Conservation (phyloP, 2,329 filamentous ascomycete species). For the Fusarium sp. region DNA sequence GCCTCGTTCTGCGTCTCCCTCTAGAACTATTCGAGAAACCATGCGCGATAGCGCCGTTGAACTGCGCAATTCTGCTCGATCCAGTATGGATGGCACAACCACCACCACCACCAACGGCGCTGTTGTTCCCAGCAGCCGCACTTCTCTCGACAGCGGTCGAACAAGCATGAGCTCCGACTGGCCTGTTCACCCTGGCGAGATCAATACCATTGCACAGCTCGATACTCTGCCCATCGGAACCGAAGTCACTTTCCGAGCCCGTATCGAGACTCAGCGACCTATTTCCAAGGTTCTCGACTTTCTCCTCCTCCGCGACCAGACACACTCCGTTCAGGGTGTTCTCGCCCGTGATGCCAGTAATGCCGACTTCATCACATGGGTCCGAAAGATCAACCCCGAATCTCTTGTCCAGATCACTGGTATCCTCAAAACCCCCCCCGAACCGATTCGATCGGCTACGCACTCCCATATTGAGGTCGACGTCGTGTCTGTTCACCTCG, state of each 20-base stretch:
- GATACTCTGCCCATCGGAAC: slow-evolving; percentile 50
- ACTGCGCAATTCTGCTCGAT: slow-evolving; percentile 43
- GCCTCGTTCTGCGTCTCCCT: slow-evolving; percentile 14
- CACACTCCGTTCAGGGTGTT: slow-evolving; percentile 85
- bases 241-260: slow-evolving; percentile 54
- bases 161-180: slow-evolving; percentile 51
- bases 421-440: slow-evolving; percentile 75
- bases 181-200: slow-evolving; percentile 52
- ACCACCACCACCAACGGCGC: slow-evolving; percentile 15
- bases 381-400: slow-evolving; percentile 82
- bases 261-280: slow-evolving; percentile 72
- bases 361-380: slow-evolving; percentile 86
- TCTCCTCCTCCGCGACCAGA: slow-evolving; percentile 85
- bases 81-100: slow-evolving; percentile 42
- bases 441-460: slow-evolving; percentile 78
- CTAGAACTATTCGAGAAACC: slow-evolving; percentile 16
- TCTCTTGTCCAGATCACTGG: slow-evolving; percentile 82
- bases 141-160: slow-evolving; percentile 50
- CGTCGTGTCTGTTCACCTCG: slow-evolving; percentile 64
- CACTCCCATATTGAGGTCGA: slow-evolving; percentile 81
- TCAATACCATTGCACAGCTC: slow-evolving; percentile 52
- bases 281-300: slow-evolving; percentile 87
- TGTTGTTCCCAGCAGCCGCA: slow-evolving; percentile 34
- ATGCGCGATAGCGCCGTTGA: slow-evolving; percentile 49
- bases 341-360: slow-evolving; percentile 56